phyloP scores from a whole-genome alignment of 2,329 filamentous ascomycete species.

The Phyllosticta citrichinensis region DNA sequence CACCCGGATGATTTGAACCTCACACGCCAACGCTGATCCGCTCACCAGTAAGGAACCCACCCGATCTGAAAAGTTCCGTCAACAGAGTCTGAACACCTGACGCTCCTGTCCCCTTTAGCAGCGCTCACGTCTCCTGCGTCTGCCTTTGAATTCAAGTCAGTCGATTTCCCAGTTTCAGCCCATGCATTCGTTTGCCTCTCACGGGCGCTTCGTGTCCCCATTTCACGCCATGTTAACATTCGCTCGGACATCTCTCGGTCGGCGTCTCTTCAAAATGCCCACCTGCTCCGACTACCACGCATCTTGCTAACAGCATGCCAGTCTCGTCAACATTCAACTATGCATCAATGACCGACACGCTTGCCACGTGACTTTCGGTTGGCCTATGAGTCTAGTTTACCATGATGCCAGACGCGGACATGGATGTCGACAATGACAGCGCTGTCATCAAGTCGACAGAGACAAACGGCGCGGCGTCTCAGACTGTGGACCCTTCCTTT shows the following conservation, averaged over 20 bases:
- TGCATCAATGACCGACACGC: conserved; percentile 7
- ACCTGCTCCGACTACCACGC: neutral
- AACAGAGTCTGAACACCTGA: neutral
- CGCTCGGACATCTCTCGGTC: conserved; percentile 4
- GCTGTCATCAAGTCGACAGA: neutral
- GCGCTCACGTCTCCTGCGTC: neutral
- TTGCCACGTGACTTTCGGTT: neutral
- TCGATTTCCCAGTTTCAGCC: neutral
- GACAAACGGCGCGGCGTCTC: neutral
- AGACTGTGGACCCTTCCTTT: conserved; percentile 8
- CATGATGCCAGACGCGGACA: conserved; percentile 5
- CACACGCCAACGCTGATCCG: neutral
- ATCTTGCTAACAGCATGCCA: neutral
- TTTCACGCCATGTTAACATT: neutral
- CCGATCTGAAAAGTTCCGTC: neutral
- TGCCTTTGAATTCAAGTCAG: neutral
- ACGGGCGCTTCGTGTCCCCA: neutral
- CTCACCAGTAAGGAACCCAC: neutral
- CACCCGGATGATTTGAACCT: neutral
- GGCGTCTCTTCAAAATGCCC: neutral
- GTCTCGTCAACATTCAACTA: neutral
- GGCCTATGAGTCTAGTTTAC: conserved; percentile 1
- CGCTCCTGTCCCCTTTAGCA: neutral
- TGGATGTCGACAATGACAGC: conserved; percentile 4
- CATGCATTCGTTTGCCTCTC: neutral